Conservation (phyloP, 257 asterid genomes). For the Capsicum rhomboideum region DNA sequence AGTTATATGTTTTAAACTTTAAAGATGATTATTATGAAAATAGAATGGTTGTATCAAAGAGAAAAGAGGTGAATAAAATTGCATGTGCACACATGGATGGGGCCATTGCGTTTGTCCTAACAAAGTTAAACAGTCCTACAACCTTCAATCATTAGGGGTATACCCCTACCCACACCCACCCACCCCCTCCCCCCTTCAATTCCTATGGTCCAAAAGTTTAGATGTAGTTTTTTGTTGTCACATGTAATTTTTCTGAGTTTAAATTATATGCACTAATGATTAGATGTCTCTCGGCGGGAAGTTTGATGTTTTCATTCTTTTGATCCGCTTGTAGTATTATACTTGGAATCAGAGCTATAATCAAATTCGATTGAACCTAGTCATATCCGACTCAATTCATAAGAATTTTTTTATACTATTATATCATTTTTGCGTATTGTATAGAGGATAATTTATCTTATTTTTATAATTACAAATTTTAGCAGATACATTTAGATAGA, state of each 20-base stretch:
- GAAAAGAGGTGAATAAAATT: not conserved
- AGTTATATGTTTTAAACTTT: not conserved
- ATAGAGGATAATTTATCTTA: not conserved
- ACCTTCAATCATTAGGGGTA: conserved; percentile 22
- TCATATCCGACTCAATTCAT: not conserved
- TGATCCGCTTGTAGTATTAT: not conserved
- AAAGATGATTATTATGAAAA: not conserved
- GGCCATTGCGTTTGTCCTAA: conserved; percentile 32
- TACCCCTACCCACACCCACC: not conserved
- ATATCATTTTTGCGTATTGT: not conserved
- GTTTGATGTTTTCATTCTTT: not conserved
- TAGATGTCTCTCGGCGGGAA: not conserved
- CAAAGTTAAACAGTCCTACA: conserved; percentile 23
- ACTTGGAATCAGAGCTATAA: not conserved
- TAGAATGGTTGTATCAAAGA: not conserved
- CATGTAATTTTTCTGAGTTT: not conserved
- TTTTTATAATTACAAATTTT: not conserved
- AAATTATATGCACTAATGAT: not conserved
- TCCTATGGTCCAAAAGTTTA: not conserved
- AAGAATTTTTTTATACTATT: not conserved
- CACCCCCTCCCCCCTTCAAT: not conserved
- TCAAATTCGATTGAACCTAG: not conserved
- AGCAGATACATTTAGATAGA: too few relatives aligned
- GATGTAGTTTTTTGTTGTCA: not conserved
- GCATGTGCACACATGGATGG: conserved; percentile 70